Percentiles rank a stretch among this genome's conserved stretches.
These are phyloP conservation scores for Aspergillus pseudotamarii DNA, from an alignment of 2,329 filamentous ascomycete species.

Conservation along the genomic window DNA sequence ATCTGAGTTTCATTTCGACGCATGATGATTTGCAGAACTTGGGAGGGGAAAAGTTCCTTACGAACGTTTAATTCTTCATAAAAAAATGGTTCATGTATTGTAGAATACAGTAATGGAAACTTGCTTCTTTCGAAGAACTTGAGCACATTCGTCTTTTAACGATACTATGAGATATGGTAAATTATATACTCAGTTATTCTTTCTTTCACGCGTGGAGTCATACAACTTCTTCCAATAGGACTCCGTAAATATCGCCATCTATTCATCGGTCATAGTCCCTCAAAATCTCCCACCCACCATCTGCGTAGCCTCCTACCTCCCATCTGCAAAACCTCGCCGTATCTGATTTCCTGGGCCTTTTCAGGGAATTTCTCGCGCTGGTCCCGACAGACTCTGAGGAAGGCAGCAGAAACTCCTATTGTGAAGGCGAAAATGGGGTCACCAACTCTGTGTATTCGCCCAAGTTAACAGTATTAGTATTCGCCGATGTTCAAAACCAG, in stretches of 20 bases:
- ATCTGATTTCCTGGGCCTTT: conserved; percentile 36
- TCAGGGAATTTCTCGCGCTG: conserved; percentile 52
- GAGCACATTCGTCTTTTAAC: background rate
- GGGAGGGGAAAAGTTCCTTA: conserved; percentile 28
- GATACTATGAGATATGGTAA: background rate
- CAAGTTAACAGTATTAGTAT: conserved; percentile 5
- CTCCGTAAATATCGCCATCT: background rate
- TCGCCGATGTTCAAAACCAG: background rate
- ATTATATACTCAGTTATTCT: background rate
- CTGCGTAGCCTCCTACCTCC: conserved; percentile 36
- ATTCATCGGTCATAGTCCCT: conserved; percentile 26
- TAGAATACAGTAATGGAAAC: background rate
- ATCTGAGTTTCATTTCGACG: conserved; percentile 36
- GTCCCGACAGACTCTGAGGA: conserved; percentile 57
- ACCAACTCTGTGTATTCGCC: conserved; percentile 40
- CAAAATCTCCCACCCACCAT: conserved; percentile 47
- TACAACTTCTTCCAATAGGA: background rate
- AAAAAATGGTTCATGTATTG: background rate
- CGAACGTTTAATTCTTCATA: conserved; percentile 16
- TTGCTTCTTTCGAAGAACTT: background rate
- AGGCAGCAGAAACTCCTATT: conserved; percentile 57
- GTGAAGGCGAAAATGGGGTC: conserved; percentile 57
- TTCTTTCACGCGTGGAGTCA: background rate
- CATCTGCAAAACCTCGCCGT: conserved; percentile 31
- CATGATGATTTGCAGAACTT: conserved; percentile 27